phyloP scores from a whole-genome alignment of 768 basidiomycete genomes.

The Lactarius deliciosus region DNA sequence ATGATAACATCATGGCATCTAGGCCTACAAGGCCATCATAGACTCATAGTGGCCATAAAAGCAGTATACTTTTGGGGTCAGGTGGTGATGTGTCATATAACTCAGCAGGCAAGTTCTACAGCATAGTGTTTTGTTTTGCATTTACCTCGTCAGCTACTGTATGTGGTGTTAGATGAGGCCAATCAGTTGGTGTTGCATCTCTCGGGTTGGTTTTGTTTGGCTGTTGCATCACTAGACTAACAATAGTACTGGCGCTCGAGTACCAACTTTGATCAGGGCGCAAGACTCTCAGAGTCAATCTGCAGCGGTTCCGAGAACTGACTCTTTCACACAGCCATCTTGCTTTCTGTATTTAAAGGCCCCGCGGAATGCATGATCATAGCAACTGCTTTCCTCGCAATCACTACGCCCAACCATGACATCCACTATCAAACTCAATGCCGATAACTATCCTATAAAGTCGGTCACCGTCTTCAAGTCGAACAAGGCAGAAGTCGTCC shows the following conservation, averaged over 20 bases:
- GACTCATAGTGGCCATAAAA: slow-evolving; percentile 17
- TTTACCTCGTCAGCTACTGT: slow-evolving; percentile 2
- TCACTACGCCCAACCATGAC: slow-evolving; percentile 4
- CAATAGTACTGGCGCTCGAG: no score
- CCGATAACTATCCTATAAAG: slow-evolving; percentile 47
- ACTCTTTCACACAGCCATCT: background rate
- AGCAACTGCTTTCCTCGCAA: background rate
- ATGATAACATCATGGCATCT: no score
- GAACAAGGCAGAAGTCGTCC: slow-evolving; percentile 54
- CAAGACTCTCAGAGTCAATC: background rate
- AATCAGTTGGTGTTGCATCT: no score
- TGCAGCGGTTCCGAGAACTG: background rate
- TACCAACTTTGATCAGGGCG: background rate
- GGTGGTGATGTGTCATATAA: no score
- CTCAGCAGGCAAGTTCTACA: no score
- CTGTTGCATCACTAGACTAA: no score
- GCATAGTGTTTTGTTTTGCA: background rate
- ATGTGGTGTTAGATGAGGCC: no score
- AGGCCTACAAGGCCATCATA: slow-evolving; percentile 29
- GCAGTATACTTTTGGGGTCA: slow-evolving; percentile 19
- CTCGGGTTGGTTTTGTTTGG: no score
- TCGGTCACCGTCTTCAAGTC: slow-evolving; percentile 59
- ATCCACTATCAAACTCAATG: slow-evolving; percentile 18
- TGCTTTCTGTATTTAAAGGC: background rate
- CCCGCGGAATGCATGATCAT: no score